Base-by-base conservation (phyloP, 768 basidiomycete genomes). In the Stropharia rugosoannulata region DNA sequence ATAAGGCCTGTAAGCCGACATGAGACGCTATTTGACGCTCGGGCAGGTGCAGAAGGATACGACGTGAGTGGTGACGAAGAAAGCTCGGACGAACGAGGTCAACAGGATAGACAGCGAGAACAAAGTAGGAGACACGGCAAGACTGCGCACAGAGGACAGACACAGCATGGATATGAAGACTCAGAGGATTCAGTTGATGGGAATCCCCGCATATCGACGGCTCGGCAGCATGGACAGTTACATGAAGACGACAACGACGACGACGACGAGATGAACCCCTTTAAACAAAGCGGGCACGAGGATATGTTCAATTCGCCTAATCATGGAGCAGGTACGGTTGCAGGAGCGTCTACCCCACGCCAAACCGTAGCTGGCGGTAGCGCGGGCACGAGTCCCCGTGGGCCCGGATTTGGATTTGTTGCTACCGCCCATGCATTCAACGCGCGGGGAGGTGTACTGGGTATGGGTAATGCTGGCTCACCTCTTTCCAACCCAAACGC, bases 241-340 rank as follows among this genome's bases (percentile, higher is more conserved):
- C 51, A 44, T 1, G 50, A 35, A 27, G 22, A 36, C 12, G 49
- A 54, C 22, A 52, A 60, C 7, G 64, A 66, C 11, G 69, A 67
- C 3, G 75, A 70, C 27, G 76, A 74, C 4, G 76, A 74, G 49
- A 42, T 74, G 13, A 73, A 80, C 51, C 77, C 78, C 1, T 80
- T 80, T 58, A 67, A 69, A 57, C 68, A 64, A 54, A 79, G 75
- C 56, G 62, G 66, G 42, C 36, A 68, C 46, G 29, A 32, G 29
- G 29, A 32, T 6, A 32, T 10, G 5, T 32, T 32, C 7, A 32
- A 32, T 32, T 32, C 29, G 6, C 29, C 29, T 7, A 44, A 37
- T 11, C 25, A 15, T 12, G 19, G 55, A 32, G 48, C 13, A 32
- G 45, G 46, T 27, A 25, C 25, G 19, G 38, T n/a, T 7, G 51